phyloP scores from a whole-genome alignment of 805 yeast genomes.

The Cyberlindnera mycetangii region DNA sequence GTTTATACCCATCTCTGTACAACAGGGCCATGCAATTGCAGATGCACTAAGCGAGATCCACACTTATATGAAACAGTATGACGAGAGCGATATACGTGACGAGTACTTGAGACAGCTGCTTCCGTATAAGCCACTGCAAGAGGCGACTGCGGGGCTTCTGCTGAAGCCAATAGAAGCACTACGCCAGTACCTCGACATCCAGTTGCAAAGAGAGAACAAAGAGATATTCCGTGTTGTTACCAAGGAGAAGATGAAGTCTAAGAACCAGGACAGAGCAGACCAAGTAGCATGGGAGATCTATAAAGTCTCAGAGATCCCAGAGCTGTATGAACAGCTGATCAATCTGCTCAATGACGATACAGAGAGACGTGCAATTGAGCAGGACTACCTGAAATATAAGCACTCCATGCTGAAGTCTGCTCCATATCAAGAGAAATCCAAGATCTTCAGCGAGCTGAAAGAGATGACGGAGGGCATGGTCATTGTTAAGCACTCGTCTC shows the following conservation, averaged over 20 bases:
- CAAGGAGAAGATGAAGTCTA: slow-evolving; percentile 43
- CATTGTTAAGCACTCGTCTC: slow-evolving; percentile 56
- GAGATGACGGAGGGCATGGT: slow-evolving; percentile 72
- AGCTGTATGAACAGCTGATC: slow-evolving; percentile 52
- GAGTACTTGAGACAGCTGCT: slow-evolving; percentile 46
- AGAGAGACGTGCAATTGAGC: slow-evolving; percentile 56
- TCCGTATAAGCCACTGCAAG: slow-evolving; percentile 58
- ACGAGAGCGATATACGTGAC: slow-evolving; percentile 36
- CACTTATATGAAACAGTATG: slow-evolving; percentile 39
- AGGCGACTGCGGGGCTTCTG: slow-evolving; percentile 44
- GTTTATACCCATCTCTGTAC: slow-evolving; percentile 40
- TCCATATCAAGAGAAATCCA: slow-evolving; percentile 43
- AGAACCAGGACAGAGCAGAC: slow-evolving; percentile 26
- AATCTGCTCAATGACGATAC: slow-evolving; percentile 61
- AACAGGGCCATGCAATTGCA: slow-evolving; percentile 42
- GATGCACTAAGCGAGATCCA: slow-evolving; percentile 49
- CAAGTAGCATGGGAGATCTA: slow-evolving; percentile 46
- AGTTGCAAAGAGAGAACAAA: slow-evolving; percentile 38
- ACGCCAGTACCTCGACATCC: slow-evolving; percentile 40
- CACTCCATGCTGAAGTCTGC: slow-evolving; percentile 50
- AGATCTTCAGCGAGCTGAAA: slow-evolving; percentile 40
- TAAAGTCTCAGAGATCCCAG: slow-evolving; percentile 47
- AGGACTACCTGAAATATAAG: slow-evolving; percentile 53
- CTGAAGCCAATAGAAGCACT: slow-evolving; percentile 47
- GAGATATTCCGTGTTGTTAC: slow-evolving; percentile 40